phyloP scores from a whole-genome alignment of 2,329 filamentous ascomycete genomes.

The Hymenoscyphus albidus region DNA sequence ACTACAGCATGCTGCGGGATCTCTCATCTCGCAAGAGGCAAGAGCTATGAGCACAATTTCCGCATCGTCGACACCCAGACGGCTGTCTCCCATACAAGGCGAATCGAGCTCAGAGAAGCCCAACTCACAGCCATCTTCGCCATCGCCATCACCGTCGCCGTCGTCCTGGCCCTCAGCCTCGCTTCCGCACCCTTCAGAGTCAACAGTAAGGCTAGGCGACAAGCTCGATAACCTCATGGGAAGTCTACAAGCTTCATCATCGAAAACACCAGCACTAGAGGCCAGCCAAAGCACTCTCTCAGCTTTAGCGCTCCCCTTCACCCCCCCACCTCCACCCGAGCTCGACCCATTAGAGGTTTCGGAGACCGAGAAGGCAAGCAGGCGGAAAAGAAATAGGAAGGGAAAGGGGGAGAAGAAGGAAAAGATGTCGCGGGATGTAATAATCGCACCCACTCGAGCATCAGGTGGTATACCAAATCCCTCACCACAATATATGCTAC shows the following conservation, averaged over 20 bases:
- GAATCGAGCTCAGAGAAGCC: not conserved
- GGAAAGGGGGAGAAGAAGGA: not conserved
- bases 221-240: not conserved
- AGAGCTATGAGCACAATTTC: conserved; percentile 4
- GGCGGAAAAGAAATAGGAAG: not conserved
- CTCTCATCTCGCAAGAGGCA: not conserved
- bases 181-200: not conserved
- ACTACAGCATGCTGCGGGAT: not conserved
- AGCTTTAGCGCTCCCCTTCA: not conserved
- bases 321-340: not conserved
- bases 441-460: conserved; percentile 21
- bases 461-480: conserved; percentile 52
- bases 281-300: not conserved
- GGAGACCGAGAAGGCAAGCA: not conserved
- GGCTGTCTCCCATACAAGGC: not conserved
- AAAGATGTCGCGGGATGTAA: conserved; percentile 6
- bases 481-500: conserved; percentile 55
- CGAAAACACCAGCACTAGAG: not conserved
- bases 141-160: not conserved
- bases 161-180: not conserved
- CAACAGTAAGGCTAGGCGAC: conserved; percentile 1
- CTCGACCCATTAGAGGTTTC: not conserved
- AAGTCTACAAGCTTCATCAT: not conserved
- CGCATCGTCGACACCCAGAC: not conserved
- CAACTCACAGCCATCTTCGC: not conserved